Evolutionary conservation across 305 asterid species (phyloP), one percentile per base, ranked within the genome.

Genomic region (Solanum aculeatissimum): DNA sequence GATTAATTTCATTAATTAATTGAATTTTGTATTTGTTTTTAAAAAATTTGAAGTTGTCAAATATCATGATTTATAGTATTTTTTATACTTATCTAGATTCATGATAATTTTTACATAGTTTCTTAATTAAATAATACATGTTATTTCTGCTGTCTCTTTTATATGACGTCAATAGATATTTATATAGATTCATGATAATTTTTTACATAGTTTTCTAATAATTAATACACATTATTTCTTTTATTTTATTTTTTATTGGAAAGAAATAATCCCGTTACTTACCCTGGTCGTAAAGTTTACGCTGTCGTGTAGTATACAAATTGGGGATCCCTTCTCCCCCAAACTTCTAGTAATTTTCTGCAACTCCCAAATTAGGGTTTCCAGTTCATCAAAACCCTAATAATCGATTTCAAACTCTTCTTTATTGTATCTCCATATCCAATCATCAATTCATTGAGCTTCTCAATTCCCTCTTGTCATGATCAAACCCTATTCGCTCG

Each of bases 331-430:
- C 81, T 43, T 19, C 70, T 4, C 18, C 54, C n/a, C 11, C 57
- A 16, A 4, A 18, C 23, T 21, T 8, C 4, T 25, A 71, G 49
- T 68, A 18, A 18, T 54, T 15, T 57, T 85, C 85, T 86, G 83
- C 78, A 54, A 57, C 86, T 65, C 70, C 19, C 14, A 83, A 80
- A 80, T 86, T 86, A 88, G 89, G 89, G 87, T 81, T 88, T 53
- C 40, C 45, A 75, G 57, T 88, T 68, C 55, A 45, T 23, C 40
- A 4, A 65, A 80, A 81, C 62, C 85, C 85, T 53, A 27, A 35
- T 32, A 49, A 9, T 23, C 25, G 16, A 9, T 14, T 43, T 6
- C 32, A 40, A 54, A 13, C 43, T 25, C 70, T 40, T 11, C 53
- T 43, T 82, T 40, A 21, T n/a, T 2, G 74, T 6, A n/a, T 58